Evolutionary conservation across 2,329 filamentous ascomycete genomes (phyloP).

Genomic region (Penicillium sp.): DNA sequence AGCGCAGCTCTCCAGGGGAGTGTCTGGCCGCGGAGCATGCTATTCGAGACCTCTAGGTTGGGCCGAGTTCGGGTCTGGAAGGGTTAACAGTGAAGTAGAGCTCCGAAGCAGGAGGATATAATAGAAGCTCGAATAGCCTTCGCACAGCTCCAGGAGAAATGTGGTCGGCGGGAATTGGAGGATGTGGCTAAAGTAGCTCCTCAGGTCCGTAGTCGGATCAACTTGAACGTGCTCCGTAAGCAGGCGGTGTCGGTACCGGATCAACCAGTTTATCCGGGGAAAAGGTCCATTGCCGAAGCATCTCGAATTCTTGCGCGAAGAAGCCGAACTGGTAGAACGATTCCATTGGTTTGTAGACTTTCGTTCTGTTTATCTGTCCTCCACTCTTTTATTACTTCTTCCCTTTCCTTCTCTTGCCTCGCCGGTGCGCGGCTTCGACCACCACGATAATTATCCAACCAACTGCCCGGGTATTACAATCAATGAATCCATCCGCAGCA

Average conservation of each 20-base stretch:
- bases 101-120: neutral
- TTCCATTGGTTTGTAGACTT: conserved; percentile 10
- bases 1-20: conserved; percentile 61
- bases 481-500: conserved; percentile 40
- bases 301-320: conserved; percentile 32
- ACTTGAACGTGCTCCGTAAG: conserved; percentile 22
- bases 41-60: conserved; percentile 27
- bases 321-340: conserved; percentile 14
- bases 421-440: conserved; percentile 1
- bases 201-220: conserved; percentile 17
- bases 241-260: conserved; percentile 3
- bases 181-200: conserved; percentile 2
- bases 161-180: conserved; percentile 12
- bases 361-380: conserved; percentile 5
- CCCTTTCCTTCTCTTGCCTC: neutral
- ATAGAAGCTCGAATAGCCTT: conserved; percentile 8
- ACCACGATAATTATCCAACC: conserved; percentile 9
- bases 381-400: conserved; percentile 1
- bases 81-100: neutral
- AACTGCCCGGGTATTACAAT: conserved; percentile 18
- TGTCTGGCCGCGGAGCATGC: conserved; percentile 61
- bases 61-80: conserved; percentile 1
- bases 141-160: conserved; percentile 10
- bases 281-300: conserved; percentile 30
- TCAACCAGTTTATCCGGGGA: conserved; percentile 28